Percentiles rank a stretch among this genome's conserved stretches.
Conservation (phyloP, 768 basidiomycete species). For the Mycena sanguinolenta region DNA sequence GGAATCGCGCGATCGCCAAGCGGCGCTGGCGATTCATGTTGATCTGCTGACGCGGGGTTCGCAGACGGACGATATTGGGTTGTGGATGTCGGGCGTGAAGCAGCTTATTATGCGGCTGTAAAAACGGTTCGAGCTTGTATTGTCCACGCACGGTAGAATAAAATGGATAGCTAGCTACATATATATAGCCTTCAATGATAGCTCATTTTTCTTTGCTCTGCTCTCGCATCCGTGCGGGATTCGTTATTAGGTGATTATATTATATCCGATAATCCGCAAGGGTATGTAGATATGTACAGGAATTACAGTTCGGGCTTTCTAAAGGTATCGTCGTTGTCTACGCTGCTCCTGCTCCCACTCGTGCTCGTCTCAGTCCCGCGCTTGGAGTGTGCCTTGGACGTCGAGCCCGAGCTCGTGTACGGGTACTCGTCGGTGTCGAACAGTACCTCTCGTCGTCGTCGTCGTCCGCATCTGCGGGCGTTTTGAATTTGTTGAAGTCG, state of each 20-base stretch:
- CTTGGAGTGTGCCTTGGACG: slow-evolving; percentile 35
- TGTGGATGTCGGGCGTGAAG: slow-evolving; percentile 93
- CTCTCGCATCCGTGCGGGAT: not conserved
- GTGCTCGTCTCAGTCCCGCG: slow-evolving; percentile 36
- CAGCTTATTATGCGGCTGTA: slow-evolving; percentile 84
- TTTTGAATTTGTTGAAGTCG: not conserved
- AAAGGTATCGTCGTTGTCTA: slow-evolving; percentile 19
- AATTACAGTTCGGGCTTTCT: slow-evolving; percentile 21
- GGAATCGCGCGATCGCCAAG: slow-evolving; percentile 80
- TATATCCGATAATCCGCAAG: not conserved
- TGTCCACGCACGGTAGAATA: not conserved
- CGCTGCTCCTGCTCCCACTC: slow-evolving; percentile 29
- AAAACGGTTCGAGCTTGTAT: not conserved
- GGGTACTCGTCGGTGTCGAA: slow-evolving; percentile 36
- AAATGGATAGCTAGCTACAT: not conserved
- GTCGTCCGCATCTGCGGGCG: not conserved
- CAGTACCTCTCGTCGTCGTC: slow-evolving; percentile 33
- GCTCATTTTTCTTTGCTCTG: not conserved
- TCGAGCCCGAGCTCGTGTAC: slow-evolving; percentile 33
- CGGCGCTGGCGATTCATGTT: slow-evolving; percentile 86
- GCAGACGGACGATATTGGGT: slow-evolving; percentile 84
- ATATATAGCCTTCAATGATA: not conserved
- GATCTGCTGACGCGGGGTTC: slow-evolving; percentile 86
- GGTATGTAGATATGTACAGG: not conserved
- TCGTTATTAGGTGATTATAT: not conserved